Evolutionary conservation across 2,329 filamentous ascomycete species (phyloP).

Genomic region (Pseudogymnoascus sp.): DNA sequence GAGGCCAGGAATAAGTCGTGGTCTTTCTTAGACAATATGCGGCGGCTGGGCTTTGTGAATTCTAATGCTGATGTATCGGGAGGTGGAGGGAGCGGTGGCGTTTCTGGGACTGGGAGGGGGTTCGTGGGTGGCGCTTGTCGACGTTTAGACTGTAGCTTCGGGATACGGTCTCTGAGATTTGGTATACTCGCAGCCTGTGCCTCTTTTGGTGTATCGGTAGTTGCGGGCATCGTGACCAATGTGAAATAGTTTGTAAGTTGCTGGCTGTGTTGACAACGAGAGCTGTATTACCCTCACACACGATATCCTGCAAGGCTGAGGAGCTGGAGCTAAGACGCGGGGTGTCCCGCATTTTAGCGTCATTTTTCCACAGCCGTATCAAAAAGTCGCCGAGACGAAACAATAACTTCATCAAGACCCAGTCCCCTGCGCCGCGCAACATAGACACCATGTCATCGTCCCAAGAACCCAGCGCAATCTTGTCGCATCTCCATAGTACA

Average conservation of each 20-base stretch:
- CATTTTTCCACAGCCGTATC: constrained; percentile 6
- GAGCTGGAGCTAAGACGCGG: constrained; percentile 7
- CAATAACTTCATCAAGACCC: neutral
- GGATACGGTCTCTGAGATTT: constrained; percentile 49
- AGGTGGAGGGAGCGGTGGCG: constrained; percentile 62
- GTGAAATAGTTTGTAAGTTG: constrained; percentile 4
- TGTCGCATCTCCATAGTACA: constrained; percentile 57
- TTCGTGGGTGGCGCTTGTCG: constrained; percentile 44
- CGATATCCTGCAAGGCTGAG: constrained; percentile 6
- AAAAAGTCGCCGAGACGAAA: constrained; percentile 7
- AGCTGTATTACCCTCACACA: neutral
- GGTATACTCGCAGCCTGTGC: constrained; percentile 28
- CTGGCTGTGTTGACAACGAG: constrained; percentile 11
- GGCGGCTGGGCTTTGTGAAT: constrained; percentile 61
- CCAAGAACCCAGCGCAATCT: constrained; percentile 35
- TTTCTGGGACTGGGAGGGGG: constrained; percentile 59
- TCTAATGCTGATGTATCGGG: constrained; percentile 50
- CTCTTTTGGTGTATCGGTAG: constrained; percentile 12
- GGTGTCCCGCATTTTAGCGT: constrained; percentile 11
- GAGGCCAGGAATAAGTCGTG: constrained; percentile 76
- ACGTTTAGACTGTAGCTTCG: constrained; percentile 58
- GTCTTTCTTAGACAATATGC: constrained; percentile 74
- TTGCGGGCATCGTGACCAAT: constrained; percentile 21
- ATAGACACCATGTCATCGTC: constrained; percentile 35
- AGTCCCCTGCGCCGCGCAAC: neutral